Conservation (phyloP, 1,284 basidiomycete genomes). For the Retiboletus flavoniger region DNA sequence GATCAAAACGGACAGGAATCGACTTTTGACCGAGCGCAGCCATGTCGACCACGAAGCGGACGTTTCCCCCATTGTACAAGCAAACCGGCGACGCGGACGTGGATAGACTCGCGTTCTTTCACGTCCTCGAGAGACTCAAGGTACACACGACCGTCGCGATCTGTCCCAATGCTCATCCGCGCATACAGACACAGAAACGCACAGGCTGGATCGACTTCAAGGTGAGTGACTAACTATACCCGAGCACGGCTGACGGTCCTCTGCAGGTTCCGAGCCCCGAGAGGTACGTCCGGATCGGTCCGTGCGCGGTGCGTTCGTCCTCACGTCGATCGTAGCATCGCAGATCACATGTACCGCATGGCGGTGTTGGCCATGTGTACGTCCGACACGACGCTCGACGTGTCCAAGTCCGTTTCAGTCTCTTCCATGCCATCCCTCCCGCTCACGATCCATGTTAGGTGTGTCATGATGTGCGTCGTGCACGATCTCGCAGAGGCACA, state of each 20-base stretch:
- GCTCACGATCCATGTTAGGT: conserved; percentile 47
- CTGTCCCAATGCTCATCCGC: not conserved
- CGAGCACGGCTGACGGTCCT: conserved; percentile 7
- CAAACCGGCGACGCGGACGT: conserved; percentile 54
- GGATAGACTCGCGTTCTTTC: conserved; percentile 86
- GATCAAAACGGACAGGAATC: not conserved
- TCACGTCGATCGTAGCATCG: conserved; percentile 58
- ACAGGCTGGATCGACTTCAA: conserved; percentile 90
- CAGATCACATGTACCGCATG: conserved; percentile 99
- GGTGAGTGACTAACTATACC: conserved; percentile 41
- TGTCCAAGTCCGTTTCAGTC: conserved; percentile 58
- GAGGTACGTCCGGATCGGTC: conserved; percentile 50
- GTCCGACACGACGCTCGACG: conserved; percentile 68
- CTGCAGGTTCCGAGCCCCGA: conserved; percentile 73
- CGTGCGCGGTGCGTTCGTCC: not conserved
- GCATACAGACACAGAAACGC: conserved; percentile 80
- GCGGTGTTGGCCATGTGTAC: conserved; percentile 85
- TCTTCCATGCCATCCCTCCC: not conserved
- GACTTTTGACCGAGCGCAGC: not conserved
- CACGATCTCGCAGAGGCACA: conserved; percentile 98
- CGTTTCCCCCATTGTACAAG: conserved; percentile 55
- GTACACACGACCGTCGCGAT: conserved; percentile 38
- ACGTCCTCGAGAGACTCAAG: conserved; percentile 85
- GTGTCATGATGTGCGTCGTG: conserved; percentile 86
- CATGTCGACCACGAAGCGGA: conserved; percentile 27